phyloP scores from a whole-genome alignment of 768 basidiomycete species.

The Epithele typhae region DNA sequence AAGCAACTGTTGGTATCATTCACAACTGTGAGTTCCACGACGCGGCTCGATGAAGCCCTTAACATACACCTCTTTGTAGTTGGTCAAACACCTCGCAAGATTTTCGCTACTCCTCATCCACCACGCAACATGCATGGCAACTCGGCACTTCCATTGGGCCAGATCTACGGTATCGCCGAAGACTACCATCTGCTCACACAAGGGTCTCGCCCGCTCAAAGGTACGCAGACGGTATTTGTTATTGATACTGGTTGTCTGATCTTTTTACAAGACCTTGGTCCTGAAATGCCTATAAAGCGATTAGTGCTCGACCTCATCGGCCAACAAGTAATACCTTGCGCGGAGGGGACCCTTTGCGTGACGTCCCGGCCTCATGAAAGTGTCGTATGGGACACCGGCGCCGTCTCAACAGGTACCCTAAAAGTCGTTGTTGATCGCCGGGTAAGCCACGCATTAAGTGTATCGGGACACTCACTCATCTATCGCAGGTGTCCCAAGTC shows the following conservation, averaged over 20 bases:
- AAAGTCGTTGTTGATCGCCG: slow-evolving; percentile 60
- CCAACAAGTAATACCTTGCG: slow-evolving; percentile 58
- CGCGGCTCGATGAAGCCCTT: too few species aligned
- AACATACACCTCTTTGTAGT: slow-evolving; percentile 37
- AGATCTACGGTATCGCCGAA: slow-evolving; percentile 76
- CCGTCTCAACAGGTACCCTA: slow-evolving; percentile 46
- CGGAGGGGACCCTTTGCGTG: slow-evolving; percentile 50
- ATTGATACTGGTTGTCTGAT: background rate
- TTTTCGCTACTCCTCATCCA: slow-evolving; percentile 78
- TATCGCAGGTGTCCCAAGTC: slow-evolving; percentile 62
- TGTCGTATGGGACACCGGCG: slow-evolving; percentile 54
- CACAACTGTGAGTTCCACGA: slow-evolving; percentile 73
- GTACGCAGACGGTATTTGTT: slow-evolving; percentile 29
- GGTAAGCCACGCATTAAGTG: slow-evolving; percentile 29
- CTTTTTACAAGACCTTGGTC: slow-evolving; percentile 55
- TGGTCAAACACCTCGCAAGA: slow-evolving; percentile 87
- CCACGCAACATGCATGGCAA: slow-evolving; percentile 65
- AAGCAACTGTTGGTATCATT: slow-evolving; percentile 92
- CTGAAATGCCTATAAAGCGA: slow-evolving; percentile 40
- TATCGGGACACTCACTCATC: background rate
- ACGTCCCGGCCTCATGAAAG: slow-evolving; percentile 64
- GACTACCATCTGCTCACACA: slow-evolving; percentile 69
- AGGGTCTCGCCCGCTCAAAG: slow-evolving; percentile 49
- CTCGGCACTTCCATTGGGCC: slow-evolving; percentile 67
- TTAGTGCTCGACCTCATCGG: slow-evolving; percentile 56